phyloP scores from a whole-genome alignment of 225 moss, liverwort and hornwort genomes.

The Takakia lepidozioides region DNA sequence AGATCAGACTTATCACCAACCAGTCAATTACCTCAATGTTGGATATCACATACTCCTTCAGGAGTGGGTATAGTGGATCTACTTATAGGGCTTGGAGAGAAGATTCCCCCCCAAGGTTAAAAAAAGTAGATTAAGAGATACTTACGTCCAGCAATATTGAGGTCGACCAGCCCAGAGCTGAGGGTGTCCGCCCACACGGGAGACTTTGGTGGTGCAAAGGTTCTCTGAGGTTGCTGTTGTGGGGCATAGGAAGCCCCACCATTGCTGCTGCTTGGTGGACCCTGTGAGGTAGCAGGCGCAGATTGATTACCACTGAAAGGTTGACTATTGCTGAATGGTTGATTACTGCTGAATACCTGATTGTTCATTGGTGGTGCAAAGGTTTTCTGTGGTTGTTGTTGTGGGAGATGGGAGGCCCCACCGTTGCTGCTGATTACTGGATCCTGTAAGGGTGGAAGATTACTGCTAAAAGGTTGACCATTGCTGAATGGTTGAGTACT shows the following conservation, averaged over 20 bases:
- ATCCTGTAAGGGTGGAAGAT: conserved; percentile 17
- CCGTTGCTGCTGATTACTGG: conserved; percentile 14
- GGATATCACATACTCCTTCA: too few species aligned
- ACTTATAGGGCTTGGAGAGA: too few species aligned
- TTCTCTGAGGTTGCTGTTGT: conserved; percentile 42
- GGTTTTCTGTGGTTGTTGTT: conserved; percentile 50
- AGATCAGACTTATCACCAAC: too few species aligned
- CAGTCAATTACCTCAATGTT: too few species aligned
- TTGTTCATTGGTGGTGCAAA: conserved; percentile 16
- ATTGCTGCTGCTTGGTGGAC: conserved; percentile 10
- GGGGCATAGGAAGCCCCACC: conserved; percentile 25
- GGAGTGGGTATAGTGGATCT: too few species aligned
- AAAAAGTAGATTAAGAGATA: too few species aligned
- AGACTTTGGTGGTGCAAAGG: conserved; percentile 71
- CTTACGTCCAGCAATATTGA: conserved; percentile 90
- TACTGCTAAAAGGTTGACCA: conserved; percentile 9
- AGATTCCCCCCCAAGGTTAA: too few species aligned
- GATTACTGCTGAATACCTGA: conserved; percentile 10
- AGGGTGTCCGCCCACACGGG: conserved; percentile 89
- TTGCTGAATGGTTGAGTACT: conserved; percentile 16
- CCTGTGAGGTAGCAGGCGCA: conserved; percentile 22
- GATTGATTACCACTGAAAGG: conserved; percentile 13
- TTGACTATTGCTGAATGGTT: conserved; percentile 14
- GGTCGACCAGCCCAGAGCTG: conserved; percentile 90
- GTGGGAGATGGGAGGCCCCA: conserved; percentile 24